Evolutionary conservation across 768 basidiomycete genomes (phyloP).

Genomic region (Lanmaoa rubissima): DNA sequence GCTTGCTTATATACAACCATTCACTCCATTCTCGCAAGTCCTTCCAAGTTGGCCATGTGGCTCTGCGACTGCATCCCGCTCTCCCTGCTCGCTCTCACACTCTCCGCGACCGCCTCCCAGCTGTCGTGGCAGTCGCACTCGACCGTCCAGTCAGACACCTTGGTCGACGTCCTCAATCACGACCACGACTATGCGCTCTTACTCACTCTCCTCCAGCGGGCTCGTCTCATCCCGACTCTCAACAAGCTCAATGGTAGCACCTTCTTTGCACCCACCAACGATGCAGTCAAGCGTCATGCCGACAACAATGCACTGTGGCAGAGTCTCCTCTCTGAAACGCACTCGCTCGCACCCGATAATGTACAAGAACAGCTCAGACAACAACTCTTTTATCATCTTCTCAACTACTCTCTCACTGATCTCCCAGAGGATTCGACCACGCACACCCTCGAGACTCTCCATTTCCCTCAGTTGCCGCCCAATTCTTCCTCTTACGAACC

Average conservation of each 20-base stretch:
- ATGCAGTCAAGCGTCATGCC: conserved; percentile 65
- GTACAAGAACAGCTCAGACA: conserved; percentile 81
- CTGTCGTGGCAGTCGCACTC: conserved; percentile 23
- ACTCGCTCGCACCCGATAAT: conserved; percentile 61
- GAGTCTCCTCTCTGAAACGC: conserved; percentile 26
- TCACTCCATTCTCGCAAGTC: neutral
- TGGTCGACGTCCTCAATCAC: conserved; percentile 73
- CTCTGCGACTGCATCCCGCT: conserved; percentile 35
- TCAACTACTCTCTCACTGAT: conserved; percentile 70
- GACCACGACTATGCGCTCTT: conserved; percentile 80
- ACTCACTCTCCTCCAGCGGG: conserved; percentile 72
- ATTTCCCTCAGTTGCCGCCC: conserved; percentile 61
- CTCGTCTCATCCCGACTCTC: conserved; percentile 88
- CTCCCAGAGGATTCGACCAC: conserved; percentile 40
- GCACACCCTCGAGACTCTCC: conserved; percentile 56
- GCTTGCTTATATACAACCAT: conserved; percentile 8
- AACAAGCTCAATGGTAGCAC: conserved; percentile 83
- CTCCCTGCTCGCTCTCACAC: conserved; percentile 29
- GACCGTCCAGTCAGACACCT: conserved; percentile 45
- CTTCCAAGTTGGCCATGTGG: conserved; percentile 28
- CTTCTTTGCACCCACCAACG: conserved; percentile 94
- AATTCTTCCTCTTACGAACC: conserved; percentile 65
- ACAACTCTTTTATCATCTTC: conserved; percentile 89
- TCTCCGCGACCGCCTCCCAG: conserved; percentile 21
- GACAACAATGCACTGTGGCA: conserved; percentile 33